Base-by-base conservation (phyloP, 768 basidiomycete genomes). In the Lyophyllum atratum region DNA sequence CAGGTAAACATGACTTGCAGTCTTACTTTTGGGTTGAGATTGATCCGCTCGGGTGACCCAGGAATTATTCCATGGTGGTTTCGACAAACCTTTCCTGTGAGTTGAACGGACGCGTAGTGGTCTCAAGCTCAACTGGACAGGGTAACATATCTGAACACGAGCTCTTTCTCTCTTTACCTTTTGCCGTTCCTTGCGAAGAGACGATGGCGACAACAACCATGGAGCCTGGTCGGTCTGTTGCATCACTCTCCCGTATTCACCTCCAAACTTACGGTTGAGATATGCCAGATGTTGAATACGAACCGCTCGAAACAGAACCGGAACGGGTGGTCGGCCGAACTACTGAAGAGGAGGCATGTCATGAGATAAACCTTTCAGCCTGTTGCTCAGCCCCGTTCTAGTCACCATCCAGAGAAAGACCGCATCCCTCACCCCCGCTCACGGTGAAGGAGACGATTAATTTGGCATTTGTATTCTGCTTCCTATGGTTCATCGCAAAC, bases 401-500 rank as follows among this genome's bases (percentile, higher is more conserved):
- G 61, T 28, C 33, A 17, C 31, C 12, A 40, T 29, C 21, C 10
- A 26, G 31, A 9, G 24, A 46, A n/a, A 60, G 34, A 39, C 1
- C 61, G 4, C 54, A 59, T 9, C 43, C 37, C 33, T 55, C 64
- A 15, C 60, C 62, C 2, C 84, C 81, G 29, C 71, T 95, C 31
- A 87, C 87, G 1, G 72, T 72, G 3, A 68, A 68, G 44, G 87
- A 97, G 73, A 98, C 97, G 0, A 86, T 87, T 7, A 72, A 81
- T 37, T 79, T 99, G 12, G 93, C 96, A 4, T 75, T 84, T 5
- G 72, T 80, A 49, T 98, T 98, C 72, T 93, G 90, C 70, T 80
- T 92, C 56, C 76, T 96, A 33, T 99, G 95, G 93, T 97, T 99
- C 66, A 76, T 86, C 34, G 96, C 96, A 12, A 98, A 98, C 67